These are phyloP conservation scores for Marasmius tenuissimus DNA, from an alignment of 1,284 basidiomycete genomes.

Conservation along the genomic window DNA sequence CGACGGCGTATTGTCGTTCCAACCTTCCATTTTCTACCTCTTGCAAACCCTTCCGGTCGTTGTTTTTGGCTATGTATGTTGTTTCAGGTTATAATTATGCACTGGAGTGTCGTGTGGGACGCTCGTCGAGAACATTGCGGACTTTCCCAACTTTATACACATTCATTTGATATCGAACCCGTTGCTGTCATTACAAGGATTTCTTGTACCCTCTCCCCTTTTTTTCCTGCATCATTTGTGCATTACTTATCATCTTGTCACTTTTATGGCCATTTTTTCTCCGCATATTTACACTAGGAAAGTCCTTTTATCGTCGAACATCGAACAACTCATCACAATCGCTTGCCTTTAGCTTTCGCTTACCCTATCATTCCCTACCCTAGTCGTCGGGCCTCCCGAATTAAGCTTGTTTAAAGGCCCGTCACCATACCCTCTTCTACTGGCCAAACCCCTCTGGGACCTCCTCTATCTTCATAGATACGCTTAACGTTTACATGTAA, in stretches of 20 bases:
- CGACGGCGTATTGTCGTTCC: too few relatives aligned
- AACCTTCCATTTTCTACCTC: too few relatives aligned
- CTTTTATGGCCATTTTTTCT: neutral
- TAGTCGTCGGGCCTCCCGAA: too few relatives aligned
- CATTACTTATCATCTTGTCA: neutral
- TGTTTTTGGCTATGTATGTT: neutral
- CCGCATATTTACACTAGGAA: neutral
- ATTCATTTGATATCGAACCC: neutral
- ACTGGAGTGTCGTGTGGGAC: neutral
- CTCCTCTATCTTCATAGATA: too few relatives aligned
- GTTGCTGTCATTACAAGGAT: neutral
- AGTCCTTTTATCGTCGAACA: neutral
- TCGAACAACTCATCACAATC: neutral
- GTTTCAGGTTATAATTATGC: neutral
- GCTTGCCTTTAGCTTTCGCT: neutral
- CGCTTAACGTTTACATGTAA: too few relatives aligned
- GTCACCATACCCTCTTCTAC: too few relatives aligned
- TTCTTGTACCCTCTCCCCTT: neutral
- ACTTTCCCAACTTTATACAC: neutral
- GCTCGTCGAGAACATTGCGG: neutral
- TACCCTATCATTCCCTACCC: too few relatives aligned
- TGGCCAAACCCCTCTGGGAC: too few relatives aligned
- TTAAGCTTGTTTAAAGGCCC: too few relatives aligned
- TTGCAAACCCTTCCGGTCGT: neutral
- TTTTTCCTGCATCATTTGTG: neutral